Evolutionary conservation across 306 rosid species (phyloP).

Genomic region (Lotus japonicus): DNA sequence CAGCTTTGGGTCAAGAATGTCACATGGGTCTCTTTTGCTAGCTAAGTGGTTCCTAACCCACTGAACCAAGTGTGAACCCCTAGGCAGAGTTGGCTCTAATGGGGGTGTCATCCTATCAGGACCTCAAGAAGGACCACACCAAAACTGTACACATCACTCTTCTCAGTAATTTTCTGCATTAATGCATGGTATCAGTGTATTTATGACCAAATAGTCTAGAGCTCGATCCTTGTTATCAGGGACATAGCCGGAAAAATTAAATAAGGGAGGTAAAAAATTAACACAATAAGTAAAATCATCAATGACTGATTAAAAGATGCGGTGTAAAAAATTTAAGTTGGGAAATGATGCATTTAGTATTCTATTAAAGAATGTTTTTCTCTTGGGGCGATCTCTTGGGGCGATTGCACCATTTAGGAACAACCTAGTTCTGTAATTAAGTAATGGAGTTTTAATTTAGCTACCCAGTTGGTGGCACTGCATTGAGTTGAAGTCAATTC

Average conservation of each 20-base stretch:
- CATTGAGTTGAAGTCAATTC: conserved; percentile 12
- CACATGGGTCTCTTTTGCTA: conserved; percentile 36
- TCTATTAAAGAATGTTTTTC: no score
- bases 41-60: conserved; percentile 76
- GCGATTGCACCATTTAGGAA: no score
- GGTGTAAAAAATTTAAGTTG: no score
- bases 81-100: conserved; percentile 76
- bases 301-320: no score
- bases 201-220: no score
- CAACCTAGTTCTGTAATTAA: no score
- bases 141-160: conserved; percentile 81
- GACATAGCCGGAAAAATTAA: no score
- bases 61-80: conserved; percentile 59
- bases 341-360: no score
- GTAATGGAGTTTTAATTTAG: conserved; percentile 5
- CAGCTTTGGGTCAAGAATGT: conserved; percentile 67
- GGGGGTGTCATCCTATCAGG: conserved; percentile 89
- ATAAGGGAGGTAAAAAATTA: no score
- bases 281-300: no score
- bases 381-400: no score
- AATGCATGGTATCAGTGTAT: conserved; percentile 24
- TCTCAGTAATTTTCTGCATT: conserved; percentile 53
- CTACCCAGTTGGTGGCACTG: conserved; percentile 6
- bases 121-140: conserved; percentile 81
- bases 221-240: no score